Evolutionary conservation across 208 protist species (phyloP).

Genomic region (Endotrypanum monterogeii): DNA sequence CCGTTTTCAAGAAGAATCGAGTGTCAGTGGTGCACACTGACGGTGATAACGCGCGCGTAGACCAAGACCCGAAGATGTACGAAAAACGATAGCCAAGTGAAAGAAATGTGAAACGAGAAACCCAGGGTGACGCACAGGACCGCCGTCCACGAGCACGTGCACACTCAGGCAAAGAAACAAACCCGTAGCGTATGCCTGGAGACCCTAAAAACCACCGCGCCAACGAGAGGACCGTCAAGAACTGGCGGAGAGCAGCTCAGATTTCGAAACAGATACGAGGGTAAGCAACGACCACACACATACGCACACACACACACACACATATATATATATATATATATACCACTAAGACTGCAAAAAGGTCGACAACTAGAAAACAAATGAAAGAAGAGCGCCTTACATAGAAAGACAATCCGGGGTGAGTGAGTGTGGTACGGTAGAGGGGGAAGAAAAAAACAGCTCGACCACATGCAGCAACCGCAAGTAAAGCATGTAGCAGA

Average conservation of each 20-base stretch:
- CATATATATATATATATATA: too few species aligned
- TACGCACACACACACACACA: neutral
- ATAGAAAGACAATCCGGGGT: neutral
- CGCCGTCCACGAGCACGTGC: neutral
- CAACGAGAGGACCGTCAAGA: neutral
- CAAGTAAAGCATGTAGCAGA: neutral
- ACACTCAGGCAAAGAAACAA: slow-evolving; percentile 2
- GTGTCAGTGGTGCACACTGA: neutral
- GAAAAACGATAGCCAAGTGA: neutral
- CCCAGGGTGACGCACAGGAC: neutral
- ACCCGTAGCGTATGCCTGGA: neutral
- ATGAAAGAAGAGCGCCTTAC: neutral
- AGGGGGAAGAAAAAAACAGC: neutral
- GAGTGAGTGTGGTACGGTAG: too few species aligned
- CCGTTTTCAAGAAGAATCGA: neutral
- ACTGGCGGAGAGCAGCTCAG: neutral
- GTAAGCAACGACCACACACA: neutral
- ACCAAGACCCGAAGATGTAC: neutral
- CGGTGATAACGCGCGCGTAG: neutral
- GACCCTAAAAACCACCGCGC: neutral
- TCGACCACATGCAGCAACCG: neutral
- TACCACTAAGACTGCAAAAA: neutral
- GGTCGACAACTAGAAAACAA: neutral
- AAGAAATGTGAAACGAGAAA: neutral
- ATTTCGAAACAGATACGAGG: neutral